Evolutionary conservation across 1,139 yeast species (phyloP).

Genomic region (Debaryomyces psychrophilus): DNA sequence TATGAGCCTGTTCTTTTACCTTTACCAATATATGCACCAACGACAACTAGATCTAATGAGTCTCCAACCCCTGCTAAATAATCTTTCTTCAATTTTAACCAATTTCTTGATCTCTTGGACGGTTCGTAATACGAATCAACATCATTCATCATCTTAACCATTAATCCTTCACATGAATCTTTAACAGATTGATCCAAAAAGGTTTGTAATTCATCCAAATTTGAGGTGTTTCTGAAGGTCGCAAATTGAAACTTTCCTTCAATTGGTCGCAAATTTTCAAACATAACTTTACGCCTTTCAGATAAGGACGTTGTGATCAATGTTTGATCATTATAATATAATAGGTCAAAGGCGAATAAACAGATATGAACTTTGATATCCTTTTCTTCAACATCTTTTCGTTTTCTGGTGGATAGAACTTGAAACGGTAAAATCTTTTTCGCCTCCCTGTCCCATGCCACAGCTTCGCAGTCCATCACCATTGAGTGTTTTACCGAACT

Average conservation of each 20-base stretch:
- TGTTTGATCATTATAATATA: conserved; percentile 72
- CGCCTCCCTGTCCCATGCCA: conserved; percentile 89
- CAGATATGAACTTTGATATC: conserved; percentile 91
- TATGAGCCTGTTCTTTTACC: conserved; percentile 95
- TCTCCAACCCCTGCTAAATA: conserved; percentile 95
- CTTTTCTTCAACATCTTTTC: conserved; percentile 86
- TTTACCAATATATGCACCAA: conserved; percentile 92
- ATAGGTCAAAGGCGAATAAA: conserved; percentile 85
- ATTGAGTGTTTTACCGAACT: conserved; percentile 47
- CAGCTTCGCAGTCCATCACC: conserved; percentile 95
- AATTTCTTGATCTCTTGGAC: conserved; percentile 88
- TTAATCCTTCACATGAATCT: conserved; percentile 92
- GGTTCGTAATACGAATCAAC: conserved; percentile 87
- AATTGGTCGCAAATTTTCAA: conserved; percentile 57
- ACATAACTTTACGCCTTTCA: conserved; percentile 68
- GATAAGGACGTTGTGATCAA: conserved; percentile 67
- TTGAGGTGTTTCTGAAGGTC: conserved; percentile 68
- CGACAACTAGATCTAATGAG: conserved; percentile 87
- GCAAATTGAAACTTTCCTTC: conserved; percentile 87
- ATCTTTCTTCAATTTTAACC: conserved; percentile 95
- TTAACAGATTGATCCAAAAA: conserved; percentile 88
- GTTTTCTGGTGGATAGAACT: conserved; percentile 85
- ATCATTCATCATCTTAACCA: conserved; percentile 90
- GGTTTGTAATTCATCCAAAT: conserved; percentile 77
- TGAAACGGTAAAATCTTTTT: conserved; percentile 89